Evolutionary conservation across 2,329 filamentous ascomycete genomes (phyloP), one percentile per base, ranked within the genome.

Genomic region (Aspergillus versicolor): DNA sequence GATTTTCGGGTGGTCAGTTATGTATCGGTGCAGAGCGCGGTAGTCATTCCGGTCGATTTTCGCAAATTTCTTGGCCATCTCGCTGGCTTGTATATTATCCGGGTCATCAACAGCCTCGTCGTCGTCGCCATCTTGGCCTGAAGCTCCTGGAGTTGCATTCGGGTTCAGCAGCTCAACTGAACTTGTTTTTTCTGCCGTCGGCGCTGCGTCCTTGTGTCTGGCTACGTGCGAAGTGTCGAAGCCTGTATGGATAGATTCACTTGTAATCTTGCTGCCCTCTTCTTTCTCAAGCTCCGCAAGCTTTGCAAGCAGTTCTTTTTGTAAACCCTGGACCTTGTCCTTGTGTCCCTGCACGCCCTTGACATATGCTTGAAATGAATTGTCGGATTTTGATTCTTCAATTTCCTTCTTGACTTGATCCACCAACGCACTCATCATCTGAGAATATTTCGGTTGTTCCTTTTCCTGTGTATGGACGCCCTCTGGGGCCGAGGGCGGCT

Each of bases 351-450:
- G 83, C 15, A 97, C 84, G 67, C 94, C 93, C 47, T 84, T 82
- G 27, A 95, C 81, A 79, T 95, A 97, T 52, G 84, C 88, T 47
- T 84, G 81, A 70, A 90, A 92, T 50, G 90, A 79, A 64, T 88
- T 84, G 19, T 84, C 81, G 60, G 88, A 86, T 74, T 89, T 89
- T 19, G 73, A 70, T 70, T 92, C 89, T 55, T 92, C 90, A 37
- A 96, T 81, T 50, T 89, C 85, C 63, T 90, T 86, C 75, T 96
- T 97, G 42, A 97, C 92, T 75, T 96, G 90, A 68, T 99, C 94
- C 19, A 97, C 84, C 67, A 99, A 76, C n/a, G 88, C 86, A n/a
- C 90, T 90, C 89, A 99, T 92, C 94, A 99, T 99, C 80, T 95
- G 91, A 40, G 91, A 94, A 71, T 96, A 99, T 13, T 88, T 89